These are phyloP conservation scores for Fusarium sp. DNA, from an alignment of 2,329 filamentous ascomycete genomes.

Conservation along the genomic window DNA sequence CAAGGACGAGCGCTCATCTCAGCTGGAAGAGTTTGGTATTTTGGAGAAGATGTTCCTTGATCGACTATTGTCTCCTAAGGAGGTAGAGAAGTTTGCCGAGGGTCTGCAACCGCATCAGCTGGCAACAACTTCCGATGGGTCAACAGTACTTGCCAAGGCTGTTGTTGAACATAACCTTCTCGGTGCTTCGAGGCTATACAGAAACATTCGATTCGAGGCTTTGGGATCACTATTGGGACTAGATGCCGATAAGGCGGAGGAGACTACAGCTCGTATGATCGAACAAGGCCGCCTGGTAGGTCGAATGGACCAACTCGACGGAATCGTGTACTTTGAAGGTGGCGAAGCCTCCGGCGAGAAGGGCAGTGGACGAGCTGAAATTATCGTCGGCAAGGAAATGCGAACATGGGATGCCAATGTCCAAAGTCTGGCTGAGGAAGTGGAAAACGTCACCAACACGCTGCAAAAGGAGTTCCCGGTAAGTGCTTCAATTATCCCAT, in stretches of 20 bases:
- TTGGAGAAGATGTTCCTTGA: conserved; percentile 98
- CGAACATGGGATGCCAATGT: conserved; percentile 92
- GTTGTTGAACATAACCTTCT: conserved; percentile 97
- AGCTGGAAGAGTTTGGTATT: conserved; percentile 84
- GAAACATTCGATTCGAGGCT: conserved; percentile 80
- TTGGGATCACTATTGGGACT: conserved; percentile 83
- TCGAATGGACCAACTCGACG: conserved; percentile 93
- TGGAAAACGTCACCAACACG: conserved; percentile 85
- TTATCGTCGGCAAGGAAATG: conserved; percentile 75
- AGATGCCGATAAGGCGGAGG: conserved; percentile 83
- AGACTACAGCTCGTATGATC: conserved; percentile 94
- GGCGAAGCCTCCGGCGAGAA: conserved; percentile 77
- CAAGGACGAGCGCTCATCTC: conserved; percentile 87
- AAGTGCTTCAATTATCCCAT: conserved; percentile 35
- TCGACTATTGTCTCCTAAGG: conserved; percentile 80
- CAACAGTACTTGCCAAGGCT: conserved; percentile 91
- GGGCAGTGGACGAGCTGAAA: conserved; percentile 73
- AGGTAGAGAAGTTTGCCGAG: conserved; percentile 87
- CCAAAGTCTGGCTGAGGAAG: conserved; percentile 85
- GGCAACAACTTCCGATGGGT: conserved; percentile 88
- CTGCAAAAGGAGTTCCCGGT: conserved; percentile 85
- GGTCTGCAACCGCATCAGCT: conserved; percentile 88
- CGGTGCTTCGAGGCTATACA: conserved; percentile 82
- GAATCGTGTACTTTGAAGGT: conserved; percentile 86
- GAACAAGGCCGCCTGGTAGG: conserved; percentile 91